These are phyloP conservation scores for Pseudocercospora crystallina DNA, from an alignment of 2,329 filamentous ascomycete species.

Conservation along the genomic window DNA sequence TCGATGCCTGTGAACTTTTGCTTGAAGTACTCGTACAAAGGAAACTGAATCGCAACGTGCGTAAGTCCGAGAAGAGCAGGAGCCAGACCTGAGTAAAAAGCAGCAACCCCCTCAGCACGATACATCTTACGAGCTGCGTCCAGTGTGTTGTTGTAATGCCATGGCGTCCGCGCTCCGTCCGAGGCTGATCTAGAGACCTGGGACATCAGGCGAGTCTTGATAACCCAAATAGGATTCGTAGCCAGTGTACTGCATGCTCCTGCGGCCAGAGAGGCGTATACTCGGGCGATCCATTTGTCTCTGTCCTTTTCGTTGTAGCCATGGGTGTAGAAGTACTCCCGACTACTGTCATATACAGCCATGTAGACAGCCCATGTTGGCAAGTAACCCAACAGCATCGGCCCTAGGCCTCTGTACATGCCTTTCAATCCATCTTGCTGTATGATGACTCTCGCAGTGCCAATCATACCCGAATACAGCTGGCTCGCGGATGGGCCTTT, in stretches of 20 bases:
- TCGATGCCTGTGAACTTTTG: slow-evolving; percentile 83
- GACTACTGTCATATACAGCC: slow-evolving; percentile 90
- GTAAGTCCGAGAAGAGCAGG: slow-evolving; percentile 88
- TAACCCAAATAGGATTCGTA: slow-evolving; percentile 99
- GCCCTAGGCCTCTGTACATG: slow-evolving; percentile 88
- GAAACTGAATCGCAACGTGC: slow-evolving; percentile 96
- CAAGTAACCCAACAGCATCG: slow-evolving; percentile 91
- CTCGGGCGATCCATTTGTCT: slow-evolving; percentile 74
- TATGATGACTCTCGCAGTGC: slow-evolving; percentile 84
- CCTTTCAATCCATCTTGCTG: slow-evolving; percentile 82
- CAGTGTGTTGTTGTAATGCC: slow-evolving; percentile 86
- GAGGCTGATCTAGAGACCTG: slow-evolving; percentile 66
- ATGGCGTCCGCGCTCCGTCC: slow-evolving; percentile 64
- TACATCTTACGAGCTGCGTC: slow-evolving; percentile 98
- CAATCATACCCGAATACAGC: slow-evolving; percentile 81
- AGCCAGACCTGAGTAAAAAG: slow-evolving; percentile 93
- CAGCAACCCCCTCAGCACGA: slow-evolving; percentile 76
- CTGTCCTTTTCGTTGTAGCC: slow-evolving; percentile 36
- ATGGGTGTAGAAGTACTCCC: slow-evolving; percentile 67
- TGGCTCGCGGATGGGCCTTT: slow-evolving; percentile 45
- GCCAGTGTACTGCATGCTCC: slow-evolving; percentile 89
- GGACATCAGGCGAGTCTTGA: slow-evolving; percentile 97
- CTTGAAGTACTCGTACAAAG: slow-evolving; percentile 91
- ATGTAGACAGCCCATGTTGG: slow-evolving; percentile 99
- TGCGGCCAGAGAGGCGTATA: slow-evolving; percentile 86